Conservation (phyloP, 768 basidiomycete genomes). For the Obba rivulosa region DNA sequence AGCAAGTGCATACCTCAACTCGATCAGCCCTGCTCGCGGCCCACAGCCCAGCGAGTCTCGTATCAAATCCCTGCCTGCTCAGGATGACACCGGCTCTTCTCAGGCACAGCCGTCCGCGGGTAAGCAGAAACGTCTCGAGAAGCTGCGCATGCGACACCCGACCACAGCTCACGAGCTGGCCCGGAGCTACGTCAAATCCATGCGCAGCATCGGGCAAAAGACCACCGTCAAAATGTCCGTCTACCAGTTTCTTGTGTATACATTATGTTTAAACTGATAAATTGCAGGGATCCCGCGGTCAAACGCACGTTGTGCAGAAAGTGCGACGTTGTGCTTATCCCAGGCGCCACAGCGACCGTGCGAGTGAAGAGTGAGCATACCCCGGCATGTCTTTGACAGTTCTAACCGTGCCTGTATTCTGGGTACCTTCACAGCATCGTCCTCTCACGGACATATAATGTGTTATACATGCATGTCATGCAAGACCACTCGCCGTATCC, state of each 20-base stretch:
- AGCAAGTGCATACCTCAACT: constrained; percentile 60
- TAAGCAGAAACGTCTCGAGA: constrained; percentile 13
- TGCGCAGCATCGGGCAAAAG: constrained; percentile 57
- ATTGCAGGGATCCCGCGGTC: constrained; percentile 68
- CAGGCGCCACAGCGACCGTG: constrained; percentile 60
- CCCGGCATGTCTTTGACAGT: too few species aligned
- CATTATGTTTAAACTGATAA: background rate
- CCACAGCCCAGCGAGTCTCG: background rate
- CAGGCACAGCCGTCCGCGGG: background rate
- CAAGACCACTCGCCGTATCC: constrained; percentile 54
- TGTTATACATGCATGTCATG: constrained; percentile 58
- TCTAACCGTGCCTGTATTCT: background rate
- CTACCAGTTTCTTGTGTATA: too few species aligned
- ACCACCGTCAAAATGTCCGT: too few species aligned
- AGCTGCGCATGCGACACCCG: constrained; percentile 23
- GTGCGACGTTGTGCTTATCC: constrained; percentile 60
- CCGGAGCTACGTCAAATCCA: constrained; percentile 54
- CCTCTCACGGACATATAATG: constrained; percentile 49
- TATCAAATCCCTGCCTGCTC: constrained; percentile 8
- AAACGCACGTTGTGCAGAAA: constrained; percentile 75
- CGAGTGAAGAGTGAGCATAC: constrained; percentile 54
- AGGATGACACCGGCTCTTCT: constrained; percentile 3
- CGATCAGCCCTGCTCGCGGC: constrained; percentile 20
- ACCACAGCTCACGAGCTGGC: constrained; percentile 48
- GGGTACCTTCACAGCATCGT: constrained; percentile 29